Conservation (phyloP, 768 basidiomycete genomes). For the Rhodotorula diobovata region DNA sequence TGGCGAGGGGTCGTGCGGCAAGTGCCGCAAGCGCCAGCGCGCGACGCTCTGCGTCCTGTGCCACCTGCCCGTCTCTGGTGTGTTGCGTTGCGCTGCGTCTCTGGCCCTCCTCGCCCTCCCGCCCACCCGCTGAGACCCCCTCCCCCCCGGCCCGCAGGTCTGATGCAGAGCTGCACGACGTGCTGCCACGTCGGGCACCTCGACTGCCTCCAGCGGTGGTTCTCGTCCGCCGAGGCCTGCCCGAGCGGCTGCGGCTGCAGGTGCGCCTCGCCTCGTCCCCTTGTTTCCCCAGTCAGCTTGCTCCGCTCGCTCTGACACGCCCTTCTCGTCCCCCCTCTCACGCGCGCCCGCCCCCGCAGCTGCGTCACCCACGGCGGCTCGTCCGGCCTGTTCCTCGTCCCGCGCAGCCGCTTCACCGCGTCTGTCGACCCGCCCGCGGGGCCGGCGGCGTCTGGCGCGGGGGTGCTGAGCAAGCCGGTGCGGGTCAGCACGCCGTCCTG, state of each 20-base stretch:
- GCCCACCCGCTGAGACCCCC: no score
- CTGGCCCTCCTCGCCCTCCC: neutral
- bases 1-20: slow-evolving; percentile 4
- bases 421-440: neutral
- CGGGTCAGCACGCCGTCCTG: neutral
- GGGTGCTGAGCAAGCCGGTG: neutral
- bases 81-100: neutral
- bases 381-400: slow-evolving; percentile 18
- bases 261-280: slow-evolving; percentile 2
- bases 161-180: slow-evolving; percentile 26
- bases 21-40: slow-evolving; percentile 9
- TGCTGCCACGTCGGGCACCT: slow-evolving; percentile 36
- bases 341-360: neutral
- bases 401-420: neutral
- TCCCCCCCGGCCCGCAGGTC: slow-evolving; percentile 16
- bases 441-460: neutral
- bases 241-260: slow-evolving; percentile 36
- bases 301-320: no score
- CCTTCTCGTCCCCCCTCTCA: no score
- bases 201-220: slow-evolving; percentile 29
- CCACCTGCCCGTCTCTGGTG: slow-evolving; percentile 29
- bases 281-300: no score
- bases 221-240: slow-evolving; percentile 2
- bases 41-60: slow-evolving; percentile 20
- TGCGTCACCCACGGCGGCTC: slow-evolving; percentile 22